phyloP scores from a whole-genome alignment of 2,329 filamentous ascomycete genomes.

The Fusarium sulawesiense region DNA sequence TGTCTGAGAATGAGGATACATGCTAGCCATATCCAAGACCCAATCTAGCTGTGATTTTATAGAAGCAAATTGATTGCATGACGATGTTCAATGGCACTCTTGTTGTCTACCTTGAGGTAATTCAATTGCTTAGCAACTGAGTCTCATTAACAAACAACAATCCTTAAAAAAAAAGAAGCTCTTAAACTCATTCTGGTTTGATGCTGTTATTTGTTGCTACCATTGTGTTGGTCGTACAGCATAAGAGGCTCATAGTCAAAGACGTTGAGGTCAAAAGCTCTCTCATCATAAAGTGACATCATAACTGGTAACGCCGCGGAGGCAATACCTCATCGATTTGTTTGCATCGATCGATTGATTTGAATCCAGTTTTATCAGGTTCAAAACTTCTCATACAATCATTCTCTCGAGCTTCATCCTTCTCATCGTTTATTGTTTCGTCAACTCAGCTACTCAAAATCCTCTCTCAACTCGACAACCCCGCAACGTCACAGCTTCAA shows the following conservation, averaged over 20 bases:
- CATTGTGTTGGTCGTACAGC: background rate
- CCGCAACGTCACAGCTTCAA: constrained; percentile 6
- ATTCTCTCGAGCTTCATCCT: background rate
- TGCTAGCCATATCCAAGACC: fast-evolving
- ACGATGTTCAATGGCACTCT: background rate
- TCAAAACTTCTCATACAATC: background rate
- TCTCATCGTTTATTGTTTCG: background rate
- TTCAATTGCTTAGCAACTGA: background rate
- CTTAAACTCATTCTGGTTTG: no score
- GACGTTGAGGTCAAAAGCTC: constrained; percentile 11
- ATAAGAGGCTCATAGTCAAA: background rate
- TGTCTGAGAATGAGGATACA: background rate
- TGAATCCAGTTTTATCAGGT: constrained; percentile 6
- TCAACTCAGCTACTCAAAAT: background rate
- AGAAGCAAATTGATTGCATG: background rate
- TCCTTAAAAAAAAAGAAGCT: no score
- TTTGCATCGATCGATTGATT: constrained; percentile 6
- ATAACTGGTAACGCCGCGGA: constrained; percentile 23
- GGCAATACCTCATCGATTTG: constrained; percentile 31
- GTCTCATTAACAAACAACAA: background rate
- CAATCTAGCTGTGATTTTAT: background rate
- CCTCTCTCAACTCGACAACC: background rate
- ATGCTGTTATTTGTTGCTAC: background rate
- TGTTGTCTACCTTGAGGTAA: background rate
- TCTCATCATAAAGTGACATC: constrained; percentile 33